Evolutionary conservation across 2,329 filamentous ascomycete species (phyloP).

Genomic region (Fusarium piperis): DNA sequence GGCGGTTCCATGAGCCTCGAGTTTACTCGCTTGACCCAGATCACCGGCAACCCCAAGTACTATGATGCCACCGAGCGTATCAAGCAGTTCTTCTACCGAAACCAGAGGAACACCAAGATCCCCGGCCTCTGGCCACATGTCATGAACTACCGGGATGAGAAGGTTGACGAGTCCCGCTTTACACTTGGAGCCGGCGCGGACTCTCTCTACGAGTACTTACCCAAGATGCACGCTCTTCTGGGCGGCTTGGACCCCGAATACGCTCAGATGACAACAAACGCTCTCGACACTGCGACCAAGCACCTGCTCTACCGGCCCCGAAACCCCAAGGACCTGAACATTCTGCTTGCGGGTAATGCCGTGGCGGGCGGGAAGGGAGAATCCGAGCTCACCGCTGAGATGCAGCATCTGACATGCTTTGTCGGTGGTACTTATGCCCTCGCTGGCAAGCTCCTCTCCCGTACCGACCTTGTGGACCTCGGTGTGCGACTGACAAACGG

Average conservation of each 20-base stretch:
- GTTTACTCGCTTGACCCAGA: constrained; percentile 78
- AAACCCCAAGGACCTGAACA: constrained; percentile 65
- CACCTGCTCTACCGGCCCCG: constrained; percentile 76
- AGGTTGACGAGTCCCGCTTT: constrained; percentile 51
- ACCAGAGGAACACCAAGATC: constrained; percentile 72
- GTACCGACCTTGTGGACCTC: constrained; percentile 56
- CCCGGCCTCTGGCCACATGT: constrained; percentile 78
- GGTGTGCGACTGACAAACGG: constrained; percentile 61
- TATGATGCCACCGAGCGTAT: constrained; percentile 81
- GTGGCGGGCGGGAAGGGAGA: constrained; percentile 41
- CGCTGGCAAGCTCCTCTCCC: constrained; percentile 68
- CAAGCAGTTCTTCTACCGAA: constrained; percentile 71
- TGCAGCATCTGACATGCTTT: constrained; percentile 75
- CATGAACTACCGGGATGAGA: constrained; percentile 69
- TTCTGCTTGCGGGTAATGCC: constrained; percentile 65
- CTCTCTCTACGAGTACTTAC: constrained; percentile 68
- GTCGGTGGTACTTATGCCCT: constrained; percentile 76
- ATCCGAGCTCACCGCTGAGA: constrained; percentile 47
- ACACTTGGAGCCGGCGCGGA: constrained; percentile 58
- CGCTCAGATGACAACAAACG: constrained; percentile 69
- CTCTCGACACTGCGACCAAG: constrained; percentile 69
- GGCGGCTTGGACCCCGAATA: constrained; percentile 73
- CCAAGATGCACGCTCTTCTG: constrained; percentile 69
- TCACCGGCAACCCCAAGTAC: constrained; percentile 77
- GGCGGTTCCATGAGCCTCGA: constrained; percentile 76